These are phyloP conservation scores for Magnaporthiopsis incrustans DNA, from an alignment of 2,329 filamentous ascomycete species.

Conservation along the genomic window DNA sequence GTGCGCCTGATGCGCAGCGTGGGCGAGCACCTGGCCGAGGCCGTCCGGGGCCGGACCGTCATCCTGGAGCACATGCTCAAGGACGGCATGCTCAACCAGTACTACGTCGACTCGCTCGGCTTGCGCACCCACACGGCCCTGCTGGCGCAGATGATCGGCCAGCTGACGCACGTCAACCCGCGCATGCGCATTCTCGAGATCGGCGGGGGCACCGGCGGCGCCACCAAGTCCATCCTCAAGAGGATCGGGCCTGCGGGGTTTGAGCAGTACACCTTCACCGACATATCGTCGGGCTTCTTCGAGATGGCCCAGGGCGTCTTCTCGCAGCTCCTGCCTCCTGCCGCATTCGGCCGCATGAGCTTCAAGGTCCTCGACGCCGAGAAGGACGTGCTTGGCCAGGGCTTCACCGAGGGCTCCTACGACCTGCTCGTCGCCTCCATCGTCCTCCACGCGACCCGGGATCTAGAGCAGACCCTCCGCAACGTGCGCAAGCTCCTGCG, in stretches of 20 bases:
- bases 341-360: background rate
- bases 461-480: background rate
- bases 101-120: no score
- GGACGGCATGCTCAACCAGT: no score
- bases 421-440: slow-evolving; percentile 3
- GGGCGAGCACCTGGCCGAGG: no score
- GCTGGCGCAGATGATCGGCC: no score
- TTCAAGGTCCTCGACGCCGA: slow-evolving; percentile 1
- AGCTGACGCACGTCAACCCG: no score
- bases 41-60: no score
- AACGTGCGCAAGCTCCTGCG: background rate
- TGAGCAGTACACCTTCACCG: slow-evolving; percentile 39
- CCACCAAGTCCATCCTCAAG: slow-evolving; percentile 13
- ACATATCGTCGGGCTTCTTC: slow-evolving; percentile 31
- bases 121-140: no score
- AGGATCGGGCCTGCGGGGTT: no score
- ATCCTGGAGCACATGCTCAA: no score
- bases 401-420: slow-evolving; percentile 3
- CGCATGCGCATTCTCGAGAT: slow-evolving; percentile 23
- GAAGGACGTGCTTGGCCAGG: background rate
- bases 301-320: slow-evolving; percentile 16
- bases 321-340: background rate
- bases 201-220: slow-evolving; percentile 26
- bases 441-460: background rate
- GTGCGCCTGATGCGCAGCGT: no score